Conservation (phyloP, 345 rosid genomes). For the Ceriops zippeliana region DNA sequence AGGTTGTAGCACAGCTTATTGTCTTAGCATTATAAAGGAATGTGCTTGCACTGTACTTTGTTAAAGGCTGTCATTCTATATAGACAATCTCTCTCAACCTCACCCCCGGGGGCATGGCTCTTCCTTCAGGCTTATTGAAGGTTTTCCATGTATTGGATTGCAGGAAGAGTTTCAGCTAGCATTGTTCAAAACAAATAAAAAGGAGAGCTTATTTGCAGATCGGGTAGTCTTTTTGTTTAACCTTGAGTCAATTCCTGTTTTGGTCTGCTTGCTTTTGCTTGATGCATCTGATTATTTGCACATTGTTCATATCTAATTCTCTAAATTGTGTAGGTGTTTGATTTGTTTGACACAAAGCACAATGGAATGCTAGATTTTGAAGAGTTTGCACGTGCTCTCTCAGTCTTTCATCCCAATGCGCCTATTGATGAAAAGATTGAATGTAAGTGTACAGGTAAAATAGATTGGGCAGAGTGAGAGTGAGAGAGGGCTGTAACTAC, state of each 20-base stretch:
- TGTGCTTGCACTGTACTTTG: neutral
- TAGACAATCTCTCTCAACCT: neutral
- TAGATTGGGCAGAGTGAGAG: neutral
- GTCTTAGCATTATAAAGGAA: neutral
- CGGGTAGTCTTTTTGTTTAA: slow-evolving; percentile 15
- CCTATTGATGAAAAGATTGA: slow-evolving; percentile 31
- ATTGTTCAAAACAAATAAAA: slow-evolving; percentile 26
- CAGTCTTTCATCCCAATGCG: slow-evolving; percentile 29
- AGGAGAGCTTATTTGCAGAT: slow-evolving; percentile 30
- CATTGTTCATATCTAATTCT: neutral
- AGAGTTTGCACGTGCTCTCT: slow-evolving; percentile 30
- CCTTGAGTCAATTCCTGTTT: too few species aligned
- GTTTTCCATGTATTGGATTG: neutral
- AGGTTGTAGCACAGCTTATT: neutral
- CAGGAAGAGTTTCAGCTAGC: slow-evolving; percentile 32
- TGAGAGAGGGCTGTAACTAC: neutral
- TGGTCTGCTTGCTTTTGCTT: too few species aligned
- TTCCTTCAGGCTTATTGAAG: neutral
- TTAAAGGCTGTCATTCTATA: neutral
- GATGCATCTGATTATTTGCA: neutral
- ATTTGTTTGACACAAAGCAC: slow-evolving; percentile 30
- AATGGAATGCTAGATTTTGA: slow-evolving; percentile 29
- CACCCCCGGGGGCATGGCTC: neutral
- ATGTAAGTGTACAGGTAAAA: slow-evolving; percentile 13
- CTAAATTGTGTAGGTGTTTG: slow-evolving; percentile 23